These are phyloP conservation scores for Bullera alba DNA, from an alignment of 768 basidiomycete genomes.

Conservation along the genomic window DNA sequence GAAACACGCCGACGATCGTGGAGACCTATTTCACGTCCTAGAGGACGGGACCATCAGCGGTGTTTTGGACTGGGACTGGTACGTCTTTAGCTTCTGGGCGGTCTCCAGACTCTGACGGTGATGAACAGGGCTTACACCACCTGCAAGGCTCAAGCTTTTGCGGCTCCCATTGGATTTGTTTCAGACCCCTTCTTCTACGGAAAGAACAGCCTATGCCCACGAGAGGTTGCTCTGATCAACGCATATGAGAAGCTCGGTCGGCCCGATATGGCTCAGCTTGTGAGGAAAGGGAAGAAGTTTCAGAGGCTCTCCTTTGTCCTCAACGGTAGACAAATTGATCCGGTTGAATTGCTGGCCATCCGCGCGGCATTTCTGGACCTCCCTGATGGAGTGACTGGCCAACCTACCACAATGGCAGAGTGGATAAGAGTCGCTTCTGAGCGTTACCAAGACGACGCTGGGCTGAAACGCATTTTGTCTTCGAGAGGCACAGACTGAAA, in stretches of 20 bases:
- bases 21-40: constrained; percentile 36
- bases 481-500: too few species aligned
- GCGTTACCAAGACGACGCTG: too few species aligned
- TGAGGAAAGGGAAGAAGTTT: background rate
- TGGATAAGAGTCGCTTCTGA: too few species aligned
- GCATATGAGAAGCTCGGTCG: background rate
- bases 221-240: background rate
- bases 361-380: too few species aligned
- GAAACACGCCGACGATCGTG: constrained; percentile 29
- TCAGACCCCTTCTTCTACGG: background rate
- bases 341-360: too few species aligned
- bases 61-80: constrained; percentile 46
- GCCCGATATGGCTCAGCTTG: background rate
- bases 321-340: too few species aligned
- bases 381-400: too few species aligned
- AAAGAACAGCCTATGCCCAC: background rate
- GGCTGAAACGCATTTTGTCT: too few species aligned
- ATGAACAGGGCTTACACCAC: constrained; percentile 2
- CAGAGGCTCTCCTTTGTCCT: too few species aligned
- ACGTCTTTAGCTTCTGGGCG: constrained; percentile 2
- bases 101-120: background rate
- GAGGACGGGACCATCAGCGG: constrained; percentile 23
- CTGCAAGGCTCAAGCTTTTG: constrained; percentile 6
- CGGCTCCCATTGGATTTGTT: background rate
- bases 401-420: too few species aligned